Conservation (phyloP, 2,329 filamentous ascomycete species). For the Torrubiellomyces zombiae region DNA sequence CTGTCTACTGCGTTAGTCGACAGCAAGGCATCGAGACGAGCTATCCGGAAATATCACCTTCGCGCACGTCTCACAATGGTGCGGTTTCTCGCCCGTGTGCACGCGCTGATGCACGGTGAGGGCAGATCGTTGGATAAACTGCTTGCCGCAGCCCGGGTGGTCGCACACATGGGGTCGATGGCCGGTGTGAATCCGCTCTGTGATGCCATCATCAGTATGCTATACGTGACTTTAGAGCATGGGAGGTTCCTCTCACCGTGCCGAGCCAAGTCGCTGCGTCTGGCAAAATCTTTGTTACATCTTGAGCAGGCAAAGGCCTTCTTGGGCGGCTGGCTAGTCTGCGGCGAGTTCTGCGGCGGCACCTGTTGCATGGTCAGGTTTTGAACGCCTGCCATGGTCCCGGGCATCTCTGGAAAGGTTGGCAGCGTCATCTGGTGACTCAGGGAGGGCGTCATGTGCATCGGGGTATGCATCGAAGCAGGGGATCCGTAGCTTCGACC, state of each 20-base stretch:
- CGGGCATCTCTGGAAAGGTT: constrained; percentile 18
- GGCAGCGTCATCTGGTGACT: constrained; percentile 24
- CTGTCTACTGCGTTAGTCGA: constrained; percentile 25
- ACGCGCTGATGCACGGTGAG: constrained; percentile 90
- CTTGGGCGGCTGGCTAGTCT: no score
- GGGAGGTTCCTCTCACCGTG: constrained; percentile 53
- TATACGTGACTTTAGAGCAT: not conserved
- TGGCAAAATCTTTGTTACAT: constrained; percentile 81
- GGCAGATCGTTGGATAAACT: constrained; percentile 92
- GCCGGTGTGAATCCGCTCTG: constrained; percentile 91
- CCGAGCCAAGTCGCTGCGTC: constrained; percentile 81
- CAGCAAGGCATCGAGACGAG: not conserved
- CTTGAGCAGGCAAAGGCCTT: constrained; percentile 81
- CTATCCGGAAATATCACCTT: no score
- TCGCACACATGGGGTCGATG: constrained; percentile 86
- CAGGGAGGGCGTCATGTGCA: constrained; percentile 28
- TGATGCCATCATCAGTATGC: constrained; percentile 12
- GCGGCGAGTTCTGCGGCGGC: constrained; percentile 16
- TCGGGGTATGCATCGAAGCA: constrained; percentile 30
- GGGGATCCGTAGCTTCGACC: constrained; percentile 36
- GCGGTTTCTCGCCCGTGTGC: constrained; percentile 95
- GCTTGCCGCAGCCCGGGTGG: constrained; percentile 74
- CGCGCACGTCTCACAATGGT: constrained; percentile 91
- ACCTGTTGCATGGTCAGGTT: constrained; percentile 23
- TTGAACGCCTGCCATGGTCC: constrained; percentile 17